phyloP scores from a whole-genome alignment of 2,329 filamentous ascomycete genomes.

The Periconia sp. region DNA sequence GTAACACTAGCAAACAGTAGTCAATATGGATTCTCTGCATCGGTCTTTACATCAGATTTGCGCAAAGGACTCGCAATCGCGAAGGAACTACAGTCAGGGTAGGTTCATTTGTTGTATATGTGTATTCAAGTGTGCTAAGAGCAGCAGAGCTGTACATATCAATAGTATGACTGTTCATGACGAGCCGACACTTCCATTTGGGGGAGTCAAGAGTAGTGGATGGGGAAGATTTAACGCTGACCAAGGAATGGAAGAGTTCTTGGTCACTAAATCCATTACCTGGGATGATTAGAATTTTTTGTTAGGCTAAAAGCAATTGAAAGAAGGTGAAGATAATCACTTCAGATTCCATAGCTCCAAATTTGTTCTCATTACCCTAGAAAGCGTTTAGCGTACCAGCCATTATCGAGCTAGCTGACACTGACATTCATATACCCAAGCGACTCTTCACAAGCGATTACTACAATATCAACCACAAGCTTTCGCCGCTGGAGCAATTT shows the following conservation, averaged over 20 bases:
- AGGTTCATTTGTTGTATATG: too few relatives aligned
- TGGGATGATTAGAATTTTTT: slow-evolving; percentile 12
- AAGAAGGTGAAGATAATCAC: too few relatives aligned
- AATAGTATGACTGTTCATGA: slow-evolving; percentile 41
- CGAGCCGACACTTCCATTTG: slow-evolving; percentile 8
- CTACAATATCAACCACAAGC: too few relatives aligned
- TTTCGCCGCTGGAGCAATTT: too few relatives aligned
- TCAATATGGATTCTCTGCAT: slow-evolving; percentile 60
- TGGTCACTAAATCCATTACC: slow-evolving; percentile 41
- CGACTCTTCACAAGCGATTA: too few relatives aligned
- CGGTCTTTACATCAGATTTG: slow-evolving; percentile 27
- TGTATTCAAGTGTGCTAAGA: too few relatives aligned
- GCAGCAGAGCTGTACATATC: slow-evolving; percentile 15
- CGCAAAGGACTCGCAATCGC: slow-evolving; percentile 21
- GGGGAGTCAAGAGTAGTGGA: slow-evolving; percentile 52
- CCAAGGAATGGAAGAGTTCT: slow-evolving; percentile 49
- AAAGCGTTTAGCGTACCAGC: too few relatives aligned
- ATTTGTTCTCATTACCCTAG: too few relatives aligned
- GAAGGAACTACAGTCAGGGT: slow-evolving; percentile 48
- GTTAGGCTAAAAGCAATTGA: too few relatives aligned
- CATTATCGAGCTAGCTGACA: too few relatives aligned
- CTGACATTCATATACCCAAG: too few relatives aligned
- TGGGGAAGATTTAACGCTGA: slow-evolving; percentile 50
- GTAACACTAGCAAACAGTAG: slow-evolving; percentile 76
- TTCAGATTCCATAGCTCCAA: too few relatives aligned